Conservation (phyloP, 208 protist species). For the Acanthamoeba sp. region DNA sequence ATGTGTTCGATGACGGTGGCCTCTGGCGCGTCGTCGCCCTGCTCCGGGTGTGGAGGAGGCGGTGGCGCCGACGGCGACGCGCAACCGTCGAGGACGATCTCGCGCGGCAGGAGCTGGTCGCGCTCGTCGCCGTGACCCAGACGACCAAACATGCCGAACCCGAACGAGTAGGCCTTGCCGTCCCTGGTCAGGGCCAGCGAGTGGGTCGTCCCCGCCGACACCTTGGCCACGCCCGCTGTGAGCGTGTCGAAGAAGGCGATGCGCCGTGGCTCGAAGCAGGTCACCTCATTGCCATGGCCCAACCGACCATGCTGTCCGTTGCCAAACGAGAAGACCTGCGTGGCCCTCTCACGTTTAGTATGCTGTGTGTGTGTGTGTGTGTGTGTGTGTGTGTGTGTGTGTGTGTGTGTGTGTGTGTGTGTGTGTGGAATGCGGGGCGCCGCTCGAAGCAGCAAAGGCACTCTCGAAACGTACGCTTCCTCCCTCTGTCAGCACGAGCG, state of each 20-base stretch:
- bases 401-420: too few relatives aligned
- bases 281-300: neutral
- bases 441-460: neutral
- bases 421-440: neutral
- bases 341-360: too few relatives aligned
- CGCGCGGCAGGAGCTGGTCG: neutral
- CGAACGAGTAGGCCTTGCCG: conserved; percentile 27
- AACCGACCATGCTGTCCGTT: neutral
- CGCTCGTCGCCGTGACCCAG: neutral
- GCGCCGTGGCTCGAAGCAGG: conserved; percentile 21
- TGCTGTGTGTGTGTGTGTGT: too few relatives aligned
- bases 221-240: neutral
- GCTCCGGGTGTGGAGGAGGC: too few relatives aligned
- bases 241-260: conserved; percentile 7
- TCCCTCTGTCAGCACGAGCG: neutral
- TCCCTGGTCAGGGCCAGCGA: neutral
- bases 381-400: too few relatives aligned
- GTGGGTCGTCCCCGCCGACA: neutral
- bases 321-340: conserved; percentile 30
- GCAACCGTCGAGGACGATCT: neutral
- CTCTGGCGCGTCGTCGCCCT: too few relatives aligned
- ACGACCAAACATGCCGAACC: conserved; percentile 25
- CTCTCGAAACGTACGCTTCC: neutral
- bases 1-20: neutral
- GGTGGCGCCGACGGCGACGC: neutral